Percentiles rank a stretch among this genome's conserved stretches.
Conservation (phyloP, 768 basidiomycete genomes). For the Mycena leptocephala region DNA sequence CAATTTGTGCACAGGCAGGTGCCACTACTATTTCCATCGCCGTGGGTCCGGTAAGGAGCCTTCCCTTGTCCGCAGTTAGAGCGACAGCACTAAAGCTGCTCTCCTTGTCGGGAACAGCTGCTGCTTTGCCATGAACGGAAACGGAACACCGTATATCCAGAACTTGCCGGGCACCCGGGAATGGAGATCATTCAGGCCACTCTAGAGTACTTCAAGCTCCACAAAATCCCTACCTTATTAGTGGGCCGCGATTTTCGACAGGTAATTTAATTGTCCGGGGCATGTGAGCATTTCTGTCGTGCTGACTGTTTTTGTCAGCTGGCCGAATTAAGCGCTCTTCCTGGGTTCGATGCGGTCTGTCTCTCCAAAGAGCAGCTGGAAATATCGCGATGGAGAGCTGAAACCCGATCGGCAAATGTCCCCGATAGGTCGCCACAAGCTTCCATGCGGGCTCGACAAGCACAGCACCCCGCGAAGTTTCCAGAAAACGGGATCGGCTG, state of each 20-base stretch:
- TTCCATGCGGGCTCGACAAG: conserved; percentile 53
- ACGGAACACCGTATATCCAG: conserved; percentile 39
- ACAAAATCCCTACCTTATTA: conserved; percentile 57
- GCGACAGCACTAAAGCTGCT: conserved; percentile 3
- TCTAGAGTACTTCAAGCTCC: conserved; percentile 58
- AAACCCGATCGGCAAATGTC: conserved; percentile 42
- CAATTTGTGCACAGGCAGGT: conserved; percentile 69
- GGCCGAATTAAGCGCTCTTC: conserved; percentile 58
- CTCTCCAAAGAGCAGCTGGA: conserved; percentile 60
- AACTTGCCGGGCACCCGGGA: conserved; percentile 57
- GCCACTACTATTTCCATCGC: conserved; percentile 66
- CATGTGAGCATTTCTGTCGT: background rate
- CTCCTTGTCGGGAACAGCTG: conserved; percentile 47
- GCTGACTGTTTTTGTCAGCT: conserved; percentile 46
- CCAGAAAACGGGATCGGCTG: conserved; percentile 50
- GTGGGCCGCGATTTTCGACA: conserved; percentile 60
- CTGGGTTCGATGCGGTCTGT: conserved; percentile 61
- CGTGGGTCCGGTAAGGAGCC: conserved; percentile 61
- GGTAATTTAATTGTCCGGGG: conserved; percentile 46
- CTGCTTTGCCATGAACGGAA: conserved; percentile 60
- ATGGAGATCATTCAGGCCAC: conserved; percentile 65
- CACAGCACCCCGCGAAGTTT: conserved; percentile 56
- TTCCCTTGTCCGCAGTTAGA: conserved; percentile 1
- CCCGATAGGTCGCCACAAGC: conserved; percentile 46
- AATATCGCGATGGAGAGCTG: conserved; percentile 45